Evolutionary conservation across 495 filamentous ascomycete species (phyloP), one percentile per base, ranked within the genome.

Genomic region (Xylaria intraflava): DNA sequence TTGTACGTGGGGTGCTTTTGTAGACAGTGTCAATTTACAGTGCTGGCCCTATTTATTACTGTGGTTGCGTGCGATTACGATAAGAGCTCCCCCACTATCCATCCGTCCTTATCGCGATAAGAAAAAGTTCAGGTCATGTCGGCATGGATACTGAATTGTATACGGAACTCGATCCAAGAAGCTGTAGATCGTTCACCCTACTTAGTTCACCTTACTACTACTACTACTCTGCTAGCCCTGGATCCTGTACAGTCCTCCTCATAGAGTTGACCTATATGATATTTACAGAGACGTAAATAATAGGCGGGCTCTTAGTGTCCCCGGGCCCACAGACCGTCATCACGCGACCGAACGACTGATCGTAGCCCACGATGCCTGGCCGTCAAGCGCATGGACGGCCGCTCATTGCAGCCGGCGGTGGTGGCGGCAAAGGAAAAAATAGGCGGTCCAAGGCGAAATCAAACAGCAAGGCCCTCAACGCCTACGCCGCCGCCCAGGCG

Each of bases 401-500:
- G 26, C 59, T 75, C 38, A 55, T 73, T 61, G 70, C 69, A 59
- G 50, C 71, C 65, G 63, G 59, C 68, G 1, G 58, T 53, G 53
- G 62, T 66, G 26, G 53, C 12, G 41, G 26, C 51, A 83, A 78
- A 57, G 67, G 68, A 48, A 82, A 79, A 55, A 64, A 62, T 46
- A 72, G 68, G 48, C 73, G 76, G 43, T 70, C 72, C 1, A 69
- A 75, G 33, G 64, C 71, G 8, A 71, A 69, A 40, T 59, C 65
- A 12, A 64, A 73, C 45, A 75, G 73, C 49, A 85, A 84, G 46
- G 82, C 81, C 6, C 77, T 94, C 31, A 83, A 96, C 65, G 93
- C 93, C 29, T 86, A 95, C 57, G 77, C 92, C 35, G 88, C 93
- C 61, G 93, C 93, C 31, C 81, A 83, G 35, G 75, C 82, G 38